Evolutionary conservation across 2,329 filamentous ascomycete genomes (phyloP).

Genomic region (Xylogone sp.): DNA sequence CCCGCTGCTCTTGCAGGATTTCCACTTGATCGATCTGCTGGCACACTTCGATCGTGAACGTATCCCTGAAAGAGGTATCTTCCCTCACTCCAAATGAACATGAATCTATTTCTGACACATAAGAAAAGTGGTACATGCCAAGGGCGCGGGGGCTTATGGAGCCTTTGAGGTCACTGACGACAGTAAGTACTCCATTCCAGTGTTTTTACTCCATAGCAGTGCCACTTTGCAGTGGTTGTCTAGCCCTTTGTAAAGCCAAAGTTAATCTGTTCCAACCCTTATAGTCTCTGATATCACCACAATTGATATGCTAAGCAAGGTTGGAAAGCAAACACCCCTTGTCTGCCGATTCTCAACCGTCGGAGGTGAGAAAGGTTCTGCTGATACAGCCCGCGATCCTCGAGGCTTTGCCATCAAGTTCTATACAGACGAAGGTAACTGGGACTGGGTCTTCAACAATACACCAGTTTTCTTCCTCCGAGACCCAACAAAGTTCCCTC

Average conservation of each 20-base stretch:
- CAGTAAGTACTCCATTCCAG: slow-evolving; percentile 25
- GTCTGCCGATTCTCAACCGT: slow-evolving; percentile 70
- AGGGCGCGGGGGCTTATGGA: slow-evolving; percentile 40
- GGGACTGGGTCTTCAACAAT: slow-evolving; percentile 74
- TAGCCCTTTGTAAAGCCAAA: too few species aligned
- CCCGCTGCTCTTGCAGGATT: slow-evolving; percentile 60
- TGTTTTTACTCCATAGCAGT: slow-evolving; percentile 21
- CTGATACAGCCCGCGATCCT: slow-evolving; percentile 64
- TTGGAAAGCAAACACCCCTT: slow-evolving; percentile 66
- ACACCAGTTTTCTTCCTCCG: slow-evolving; percentile 75
- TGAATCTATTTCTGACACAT: too few species aligned
- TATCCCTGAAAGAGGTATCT: slow-evolving; percentile 39
- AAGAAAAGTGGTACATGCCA: slow-evolving; percentile 53
- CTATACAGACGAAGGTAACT: slow-evolving; percentile 62
- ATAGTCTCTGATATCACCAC: slow-evolving; percentile 33
- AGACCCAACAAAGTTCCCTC: slow-evolving; percentile 70
- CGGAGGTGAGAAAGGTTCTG: slow-evolving; percentile 63
- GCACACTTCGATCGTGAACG: slow-evolving; percentile 50
- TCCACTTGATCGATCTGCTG: slow-evolving; percentile 61
- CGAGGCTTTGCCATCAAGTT: slow-evolving; percentile 69
- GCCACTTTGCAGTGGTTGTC: too few species aligned
- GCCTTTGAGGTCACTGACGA: slow-evolving; percentile 28
- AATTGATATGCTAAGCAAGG: slow-evolving; percentile 42
- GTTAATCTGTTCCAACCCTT: too few species aligned
- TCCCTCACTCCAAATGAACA: too few species aligned